Percentiles rank a stretch among this genome's conserved stretches.
phyloP scores from a whole-genome alignment of 2,329 filamentous ascomycete species.

The Diaporthe ampelina region DNA sequence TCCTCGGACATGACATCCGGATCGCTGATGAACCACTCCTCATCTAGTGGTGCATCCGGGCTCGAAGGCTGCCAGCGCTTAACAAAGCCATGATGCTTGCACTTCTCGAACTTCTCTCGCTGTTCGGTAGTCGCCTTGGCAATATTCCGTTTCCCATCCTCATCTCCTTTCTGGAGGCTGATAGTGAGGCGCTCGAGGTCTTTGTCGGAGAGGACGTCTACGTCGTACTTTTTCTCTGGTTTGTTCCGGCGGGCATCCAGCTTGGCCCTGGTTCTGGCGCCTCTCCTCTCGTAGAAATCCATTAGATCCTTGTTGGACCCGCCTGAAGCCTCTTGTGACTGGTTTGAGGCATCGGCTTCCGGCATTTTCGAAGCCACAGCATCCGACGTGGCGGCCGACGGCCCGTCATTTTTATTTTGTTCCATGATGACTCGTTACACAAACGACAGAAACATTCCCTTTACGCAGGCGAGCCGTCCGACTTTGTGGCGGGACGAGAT shows the following conservation, averaged over 20 bases:
- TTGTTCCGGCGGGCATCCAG: background rate
- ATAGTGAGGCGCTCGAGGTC: conserved; percentile 7
- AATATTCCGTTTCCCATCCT: background rate
- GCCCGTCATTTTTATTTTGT: background rate
- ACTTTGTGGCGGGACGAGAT: background rate
- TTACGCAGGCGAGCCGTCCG: background rate
- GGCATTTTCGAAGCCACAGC: background rate
- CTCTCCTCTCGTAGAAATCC: background rate
- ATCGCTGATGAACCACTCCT: background rate
- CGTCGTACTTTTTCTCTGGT: background rate
- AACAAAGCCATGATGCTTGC: background rate
- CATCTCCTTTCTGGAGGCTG: background rate
- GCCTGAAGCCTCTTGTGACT: background rate
- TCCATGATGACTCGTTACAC: no score
- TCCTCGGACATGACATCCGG: background rate
- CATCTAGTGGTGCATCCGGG: background rate
- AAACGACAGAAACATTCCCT: background rate
- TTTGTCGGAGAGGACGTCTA: background rate
- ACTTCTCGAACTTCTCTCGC: background rate
- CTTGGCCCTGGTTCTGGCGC: background rate
- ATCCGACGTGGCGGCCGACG: background rate
- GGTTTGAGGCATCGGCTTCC: background rate
- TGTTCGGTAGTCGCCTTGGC: background rate
- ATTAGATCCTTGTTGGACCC: background rate
- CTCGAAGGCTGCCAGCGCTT: background rate